Base-by-base conservation (phyloP, 129 eudicot species). In the Centaurea solstitialis region DNA sequence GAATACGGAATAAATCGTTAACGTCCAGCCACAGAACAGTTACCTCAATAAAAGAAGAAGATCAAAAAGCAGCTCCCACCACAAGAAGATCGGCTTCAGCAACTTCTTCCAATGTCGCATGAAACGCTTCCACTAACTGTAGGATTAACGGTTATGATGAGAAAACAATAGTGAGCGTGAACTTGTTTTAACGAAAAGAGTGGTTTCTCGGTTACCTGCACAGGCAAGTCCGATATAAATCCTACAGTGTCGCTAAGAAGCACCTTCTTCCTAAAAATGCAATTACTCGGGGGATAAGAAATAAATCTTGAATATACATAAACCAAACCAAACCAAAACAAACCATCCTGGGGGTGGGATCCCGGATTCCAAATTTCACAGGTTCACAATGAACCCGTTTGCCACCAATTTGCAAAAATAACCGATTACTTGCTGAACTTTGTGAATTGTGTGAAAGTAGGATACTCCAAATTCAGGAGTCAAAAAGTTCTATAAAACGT, bases 241-340 rank as follows among this genome's bases (percentile, higher is more conserved):
- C 99, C 99, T 22, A 96, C 99, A 35, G 99, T 96, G 80, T 96
- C 99, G 81, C 99, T 93, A 39, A 96, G 92, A 45, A 96, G 97
- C 79, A 88, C 97, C 84, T 89, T 91, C 87, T 89, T 96, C 92
- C 99, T 96, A 86, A 74, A 78, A 39, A 80, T 79, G 1, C 24
- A 68, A 66, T 11, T 70, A 45, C 79, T 82, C 74, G 22, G 23
- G 50, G 26, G 10, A 78, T n/a, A 26, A 72, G 39, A 38, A 28
- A 50, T 18, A 62, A 15, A 61, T 53, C 35, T 47, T 21, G 64
- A 75, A 6, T 17, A 30, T 43, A 68, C 3, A 59, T n/a, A 68
- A 2, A 47, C 61, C 64, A 53, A 2, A 47, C 61, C 64, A 53
- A 45, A 11, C 43, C 43, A 5, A 33, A 33, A 33, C 4, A 33